Base-by-base conservation (phyloP, 352 stramenopile genomes). In the Phytophthora sp. region DNA sequence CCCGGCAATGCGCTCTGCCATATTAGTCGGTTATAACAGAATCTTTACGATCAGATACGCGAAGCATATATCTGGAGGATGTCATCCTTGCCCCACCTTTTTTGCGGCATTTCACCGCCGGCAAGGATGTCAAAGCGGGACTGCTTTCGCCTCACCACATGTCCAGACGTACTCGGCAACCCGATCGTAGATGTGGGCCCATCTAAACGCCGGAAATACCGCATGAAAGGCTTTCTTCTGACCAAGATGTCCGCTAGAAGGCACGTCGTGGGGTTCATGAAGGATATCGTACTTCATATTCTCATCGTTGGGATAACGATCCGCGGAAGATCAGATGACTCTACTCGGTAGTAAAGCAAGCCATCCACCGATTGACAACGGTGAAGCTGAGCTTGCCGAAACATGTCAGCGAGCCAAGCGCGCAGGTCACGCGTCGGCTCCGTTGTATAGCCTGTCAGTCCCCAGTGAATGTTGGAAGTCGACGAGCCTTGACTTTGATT, bases 401-500 rank as follows among this genome's bases (percentile, higher is more conserved):
- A 41, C 35, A 41, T 41, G 35, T 41, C 35, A 41, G 35, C 35
- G 35, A 16, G 13, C 13, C 1, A 7, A 41, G 20, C 15, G 13
- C 35, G 35, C 1, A 7, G 8, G 35, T n/a, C 35, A 20, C 35
- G 12, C 35, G 6, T 41, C 15, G 8, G 35, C 13, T 16, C 3
- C 35, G 12, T 16, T 18, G n/a, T 7, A 4, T 12, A 4, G 44
- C 13, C 24, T 76, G 2, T 23, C 68, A 1, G 46, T 77, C 13
- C 61, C 66, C 15, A 21, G n/a, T 2, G 59, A 71, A 16, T 66
- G 49, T 27, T 78, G 71, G 65, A 57, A 71, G 59, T 74, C 44
- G 8, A 63, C 66, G 42, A 66, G 56, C 45, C 62, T 73, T 33
- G 46, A 71, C 56, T 75, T n/a, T n/a, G n/a, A n/a, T n/a, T n/a